Conservation (phyloP, 805 yeast genomes). For the Metschnikowia koreensis region DNA sequence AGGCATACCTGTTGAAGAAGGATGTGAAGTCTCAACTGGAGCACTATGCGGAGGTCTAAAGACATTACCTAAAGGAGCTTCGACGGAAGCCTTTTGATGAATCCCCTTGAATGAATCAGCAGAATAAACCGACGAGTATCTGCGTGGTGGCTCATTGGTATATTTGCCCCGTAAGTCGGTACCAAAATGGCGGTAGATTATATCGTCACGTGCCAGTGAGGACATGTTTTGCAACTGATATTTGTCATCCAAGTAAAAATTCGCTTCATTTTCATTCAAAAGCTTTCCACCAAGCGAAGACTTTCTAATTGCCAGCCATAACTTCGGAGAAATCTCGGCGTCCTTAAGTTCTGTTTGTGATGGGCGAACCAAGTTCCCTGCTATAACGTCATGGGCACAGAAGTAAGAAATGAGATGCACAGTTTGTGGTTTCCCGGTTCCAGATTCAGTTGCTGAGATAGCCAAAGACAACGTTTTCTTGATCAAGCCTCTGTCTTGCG, state of each 20-base stretch:
- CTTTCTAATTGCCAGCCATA: constrained; percentile 58
- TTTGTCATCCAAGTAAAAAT: constrained; percentile 45
- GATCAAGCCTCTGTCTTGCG: constrained; percentile 52
- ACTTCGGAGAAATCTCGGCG: constrained; percentile 43
- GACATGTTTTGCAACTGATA: constrained; percentile 42
- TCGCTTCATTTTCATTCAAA: constrained; percentile 49
- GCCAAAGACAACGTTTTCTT: constrained; percentile 78
- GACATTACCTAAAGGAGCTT: background rate
- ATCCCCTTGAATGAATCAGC: background rate
- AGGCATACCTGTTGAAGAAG: background rate
- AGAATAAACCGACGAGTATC: constrained; percentile 1
- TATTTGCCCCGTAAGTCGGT: background rate
- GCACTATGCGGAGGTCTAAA: constrained; percentile 4
- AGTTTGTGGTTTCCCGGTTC: constrained; percentile 39
- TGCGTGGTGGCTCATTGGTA: background rate
- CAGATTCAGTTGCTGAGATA: constrained; percentile 30
- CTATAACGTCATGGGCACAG: constrained; percentile 67
- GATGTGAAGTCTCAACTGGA: background rate
- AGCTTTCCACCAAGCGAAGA: constrained; percentile 58
- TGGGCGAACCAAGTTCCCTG: constrained; percentile 57
- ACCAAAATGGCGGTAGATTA: background rate
- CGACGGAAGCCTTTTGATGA: background rate
- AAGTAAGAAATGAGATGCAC: constrained; percentile 81
- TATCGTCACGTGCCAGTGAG: background rate
- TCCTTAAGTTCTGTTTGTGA: constrained; percentile 52